phyloP scores from a whole-genome alignment of 805 yeast species.

The Saccharomyces jurei region DNA sequence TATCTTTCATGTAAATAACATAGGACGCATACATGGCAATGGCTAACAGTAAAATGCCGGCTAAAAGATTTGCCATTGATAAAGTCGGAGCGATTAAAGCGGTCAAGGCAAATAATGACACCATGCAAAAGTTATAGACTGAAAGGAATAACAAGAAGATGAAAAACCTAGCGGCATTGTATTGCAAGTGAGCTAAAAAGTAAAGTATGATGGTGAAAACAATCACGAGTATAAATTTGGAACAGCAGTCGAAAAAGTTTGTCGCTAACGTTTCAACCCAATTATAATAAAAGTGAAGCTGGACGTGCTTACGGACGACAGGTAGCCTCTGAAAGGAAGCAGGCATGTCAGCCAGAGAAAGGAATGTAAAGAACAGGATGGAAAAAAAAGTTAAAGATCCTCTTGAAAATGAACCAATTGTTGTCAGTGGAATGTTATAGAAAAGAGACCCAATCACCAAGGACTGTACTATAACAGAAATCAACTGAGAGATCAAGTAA shows the following conservation, averaged over 20 bases:
- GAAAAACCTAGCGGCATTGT: conserved; percentile 41
- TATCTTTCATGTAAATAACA: conserved; percentile 46
- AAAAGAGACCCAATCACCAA: conserved; percentile 41
- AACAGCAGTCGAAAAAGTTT: conserved; percentile 47
- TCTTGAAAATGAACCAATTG: conserved; percentile 39
- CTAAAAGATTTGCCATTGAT: conserved; percentile 47
- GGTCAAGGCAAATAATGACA: conserved; percentile 42
- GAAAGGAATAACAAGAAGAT: conserved; percentile 36
- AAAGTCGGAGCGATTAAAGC: conserved; percentile 41
- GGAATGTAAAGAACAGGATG: conserved; percentile 44
- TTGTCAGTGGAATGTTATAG: conserved; percentile 33
- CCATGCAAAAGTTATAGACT: conserved; percentile 37
- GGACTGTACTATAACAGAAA: conserved; percentile 32
- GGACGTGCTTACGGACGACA: conserved; percentile 53
- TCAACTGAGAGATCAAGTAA: conserved; percentile 32
- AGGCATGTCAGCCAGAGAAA: conserved; percentile 45
- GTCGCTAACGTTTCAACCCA: conserved; percentile 56
- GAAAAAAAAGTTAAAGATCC: conserved; percentile 44
- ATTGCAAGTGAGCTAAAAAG: conserved; percentile 41
- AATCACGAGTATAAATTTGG: conserved; percentile 35
- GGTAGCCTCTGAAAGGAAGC: conserved; percentile 37
- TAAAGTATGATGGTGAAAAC: conserved; percentile 39
- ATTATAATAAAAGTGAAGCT: conserved; percentile 55
- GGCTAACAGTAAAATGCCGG: conserved; percentile 44
- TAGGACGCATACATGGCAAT: conserved; percentile 49